phyloP scores from a whole-genome alignment of 2,329 filamentous ascomycete genomes.

The Huntiella savannae region DNA sequence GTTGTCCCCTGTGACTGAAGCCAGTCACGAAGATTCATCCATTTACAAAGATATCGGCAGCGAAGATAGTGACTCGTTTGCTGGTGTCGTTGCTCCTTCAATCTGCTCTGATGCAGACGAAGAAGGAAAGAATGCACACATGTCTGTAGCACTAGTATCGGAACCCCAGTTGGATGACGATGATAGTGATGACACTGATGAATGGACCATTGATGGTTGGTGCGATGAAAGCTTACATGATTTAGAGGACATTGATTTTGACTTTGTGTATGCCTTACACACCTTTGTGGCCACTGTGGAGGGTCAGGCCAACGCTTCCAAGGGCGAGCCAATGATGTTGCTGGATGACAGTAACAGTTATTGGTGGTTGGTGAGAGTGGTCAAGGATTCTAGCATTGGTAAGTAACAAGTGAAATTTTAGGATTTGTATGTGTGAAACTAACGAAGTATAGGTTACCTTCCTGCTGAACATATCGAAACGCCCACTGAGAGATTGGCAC shows the following conservation, averaged over 20 bases:
- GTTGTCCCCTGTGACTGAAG: slow-evolving; percentile 5
- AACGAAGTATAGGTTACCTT: slow-evolving; percentile 50
- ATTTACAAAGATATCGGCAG: too few species aligned
- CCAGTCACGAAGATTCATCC: background rate
- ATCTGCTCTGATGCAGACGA: background rate
- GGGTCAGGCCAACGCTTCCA: slow-evolving; percentile 93
- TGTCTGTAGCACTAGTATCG: background rate
- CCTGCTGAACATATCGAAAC: slow-evolving; percentile 98
- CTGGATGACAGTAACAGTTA: slow-evolving; percentile 98
- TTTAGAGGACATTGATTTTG: slow-evolving; percentile 98
- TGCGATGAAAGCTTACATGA: slow-evolving; percentile 69
- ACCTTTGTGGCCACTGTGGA: slow-evolving; percentile 97
- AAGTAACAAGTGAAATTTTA: slow-evolving; percentile 14
- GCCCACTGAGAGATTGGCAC: slow-evolving; percentile 78
- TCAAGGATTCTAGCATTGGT: slow-evolving; percentile 93
- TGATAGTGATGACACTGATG: slow-evolving; percentile 29
- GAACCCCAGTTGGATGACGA: slow-evolving; percentile 15
- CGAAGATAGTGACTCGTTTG: background rate
- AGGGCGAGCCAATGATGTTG: slow-evolving; percentile 96
- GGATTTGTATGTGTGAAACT: background rate
- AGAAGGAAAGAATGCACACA: background rate
- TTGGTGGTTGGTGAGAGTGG: slow-evolving; percentile 95
- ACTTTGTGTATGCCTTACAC: slow-evolving; percentile 95
- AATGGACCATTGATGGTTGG: slow-evolving; percentile 47
- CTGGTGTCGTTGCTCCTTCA: too few species aligned